A percentile compares a stretch with the other conserved stretches of the same genome.
Conservation (phyloP, 306 rosid genomes). For the Prinsepia uniflora region DNA sequence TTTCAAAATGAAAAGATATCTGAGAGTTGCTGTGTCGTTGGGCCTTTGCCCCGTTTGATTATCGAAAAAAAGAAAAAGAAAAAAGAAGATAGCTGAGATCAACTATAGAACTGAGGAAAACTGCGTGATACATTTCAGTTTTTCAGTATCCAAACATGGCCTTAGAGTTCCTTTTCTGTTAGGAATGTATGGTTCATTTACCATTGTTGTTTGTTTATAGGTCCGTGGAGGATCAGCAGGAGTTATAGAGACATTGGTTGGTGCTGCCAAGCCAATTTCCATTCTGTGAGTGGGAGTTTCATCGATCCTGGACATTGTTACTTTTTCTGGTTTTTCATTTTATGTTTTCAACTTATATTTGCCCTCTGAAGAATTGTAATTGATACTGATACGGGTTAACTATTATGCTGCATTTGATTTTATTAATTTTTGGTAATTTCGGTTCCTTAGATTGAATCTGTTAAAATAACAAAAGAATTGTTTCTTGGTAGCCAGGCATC, state of each 20-base stretch:
- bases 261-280: slow-evolving; percentile 70
- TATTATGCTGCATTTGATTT: background rate
- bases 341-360: background rate
- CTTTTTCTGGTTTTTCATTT: background rate
- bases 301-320: background rate
- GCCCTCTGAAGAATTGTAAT: background rate
- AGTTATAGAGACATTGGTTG: slow-evolving; percentile 70
- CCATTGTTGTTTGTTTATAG: slow-evolving; percentile 34
- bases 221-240: slow-evolving; percentile 95
- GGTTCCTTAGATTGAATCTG: background rate
- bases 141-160: background rate
- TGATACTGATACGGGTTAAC: background rate
- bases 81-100: background rate
- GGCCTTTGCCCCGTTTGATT: no score
- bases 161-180: background rate
- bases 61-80: background rate
- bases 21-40: background rate
- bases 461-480: background rate
- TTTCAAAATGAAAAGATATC: background rate
- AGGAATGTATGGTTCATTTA: slow-evolving; percentile 2
- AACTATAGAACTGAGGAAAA: background rate
- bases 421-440: background rate
- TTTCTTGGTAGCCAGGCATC: background rate
- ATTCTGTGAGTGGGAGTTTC: slow-evolving; percentile 56
- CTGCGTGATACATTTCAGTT: background rate